Evolutionary conservation across 2,329 filamentous ascomycete species (phyloP), one percentile per base, ranked within the genome.

Genomic region (Ceratocystis lukuohia): DNA sequence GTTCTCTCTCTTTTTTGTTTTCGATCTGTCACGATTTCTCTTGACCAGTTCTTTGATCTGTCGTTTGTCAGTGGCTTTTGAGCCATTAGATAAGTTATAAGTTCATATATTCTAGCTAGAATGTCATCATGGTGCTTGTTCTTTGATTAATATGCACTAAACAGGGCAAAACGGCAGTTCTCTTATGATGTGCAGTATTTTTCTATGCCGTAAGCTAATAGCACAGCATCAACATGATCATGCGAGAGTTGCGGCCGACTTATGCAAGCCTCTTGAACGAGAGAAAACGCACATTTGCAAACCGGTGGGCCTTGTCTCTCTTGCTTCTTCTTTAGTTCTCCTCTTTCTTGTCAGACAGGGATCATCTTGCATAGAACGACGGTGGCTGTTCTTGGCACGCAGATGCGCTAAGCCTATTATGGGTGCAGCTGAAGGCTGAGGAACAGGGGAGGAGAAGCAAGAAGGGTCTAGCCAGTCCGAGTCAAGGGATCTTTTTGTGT

Each of bases 381-480:
- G 56, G 56, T 59, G 30, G 56, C 10, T 17, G 56, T 37, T 22
- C 56, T 59, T 59, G 56, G 56, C 28, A 15, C 20, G 56, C 56
- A 59, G 56, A 59, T 59, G 56, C 25, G 56, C 56, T 59, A 59
- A 59, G 28, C 56, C 56, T 59, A 8, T 59, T 59, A 8, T 10
- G 17, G 56, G 15, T 8, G 22, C 28, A 59, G 56, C 56, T 59
- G 56, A 59, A 30, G 56, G 56, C 28, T 59, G 56, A 59, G 15
- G 33, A 33, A 20, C 56, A 59, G 56, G 56, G 56, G 56, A 28
- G 25, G 3, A 57, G 53, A 10, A 5, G 22, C 12, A 41, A 12
- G 10, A 41, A 12, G 37, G 22, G 53, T 30, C 17, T 57, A 17
- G 20, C 25, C 25, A 15, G 22, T 15, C 50, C 46, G 5, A 48